phyloP scores from a whole-genome alignment of 2,329 filamentous ascomycete species.

The Colletotrichum abscissum region DNA sequence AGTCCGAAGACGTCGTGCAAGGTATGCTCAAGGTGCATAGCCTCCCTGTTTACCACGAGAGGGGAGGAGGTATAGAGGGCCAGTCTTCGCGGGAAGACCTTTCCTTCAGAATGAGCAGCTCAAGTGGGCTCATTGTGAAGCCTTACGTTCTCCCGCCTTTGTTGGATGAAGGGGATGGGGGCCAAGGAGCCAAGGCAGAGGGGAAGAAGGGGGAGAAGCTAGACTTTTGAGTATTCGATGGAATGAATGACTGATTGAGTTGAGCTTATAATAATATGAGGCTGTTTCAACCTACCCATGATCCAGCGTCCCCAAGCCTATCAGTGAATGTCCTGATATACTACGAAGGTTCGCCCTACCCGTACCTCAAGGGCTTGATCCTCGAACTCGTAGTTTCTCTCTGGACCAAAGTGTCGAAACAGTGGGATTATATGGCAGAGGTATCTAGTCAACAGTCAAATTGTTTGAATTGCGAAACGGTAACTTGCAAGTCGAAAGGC shows the following conservation, averaged over 20 bases:
- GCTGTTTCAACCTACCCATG: background rate
- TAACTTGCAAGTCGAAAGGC: background rate
- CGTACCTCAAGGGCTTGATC: too few species aligned
- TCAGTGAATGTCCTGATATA: too few species aligned
- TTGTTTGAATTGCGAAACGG: too few species aligned
- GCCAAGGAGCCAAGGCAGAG: slow-evolving; percentile 62
- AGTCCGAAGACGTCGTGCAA: slow-evolving; percentile 80
- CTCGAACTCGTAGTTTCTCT: too few species aligned
- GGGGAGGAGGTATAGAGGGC: slow-evolving; percentile 80
- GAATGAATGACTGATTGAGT: background rate
- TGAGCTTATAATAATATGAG: background rate
- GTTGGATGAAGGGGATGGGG: slow-evolving; percentile 74
- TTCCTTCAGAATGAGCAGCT: slow-evolving; percentile 87
- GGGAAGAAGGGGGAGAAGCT: slow-evolving; percentile 71
- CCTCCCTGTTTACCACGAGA: slow-evolving; percentile 87
- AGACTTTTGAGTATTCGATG: slow-evolving; percentile 70
- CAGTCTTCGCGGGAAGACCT: slow-evolving; percentile 83
- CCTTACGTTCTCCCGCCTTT: slow-evolving; percentile 87
- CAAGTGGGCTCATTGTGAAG: slow-evolving; percentile 83
- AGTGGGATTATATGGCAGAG: too few species aligned
- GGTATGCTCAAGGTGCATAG: slow-evolving; percentile 87
- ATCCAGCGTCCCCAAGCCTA: background rate
- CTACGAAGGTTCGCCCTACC: background rate
- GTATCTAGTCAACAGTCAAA: too few species aligned
- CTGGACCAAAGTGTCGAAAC: too few species aligned